These are phyloP conservation scores for Mrakia blollopis DNA, from an alignment of 768 basidiomycete genomes.

Conservation along the genomic window DNA sequence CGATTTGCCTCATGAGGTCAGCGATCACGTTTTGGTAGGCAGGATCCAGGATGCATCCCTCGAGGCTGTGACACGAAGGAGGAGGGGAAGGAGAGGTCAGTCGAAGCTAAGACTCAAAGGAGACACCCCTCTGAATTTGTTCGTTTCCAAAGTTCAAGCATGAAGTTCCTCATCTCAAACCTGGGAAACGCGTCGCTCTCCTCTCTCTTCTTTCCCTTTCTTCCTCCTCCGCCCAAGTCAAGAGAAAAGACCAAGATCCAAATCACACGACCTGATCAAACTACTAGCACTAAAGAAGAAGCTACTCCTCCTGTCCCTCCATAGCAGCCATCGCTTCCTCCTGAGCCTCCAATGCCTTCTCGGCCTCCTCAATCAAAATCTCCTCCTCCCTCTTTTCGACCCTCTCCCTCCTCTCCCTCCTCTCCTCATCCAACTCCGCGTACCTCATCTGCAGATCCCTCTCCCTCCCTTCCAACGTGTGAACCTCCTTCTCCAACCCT, in stretches of 20 bases:
- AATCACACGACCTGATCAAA: not conserved
- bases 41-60: too few relatives aligned
- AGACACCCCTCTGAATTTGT: too few relatives aligned
- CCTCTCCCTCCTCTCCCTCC: slow-evolving; percentile 38
- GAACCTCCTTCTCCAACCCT: slow-evolving; percentile 80
- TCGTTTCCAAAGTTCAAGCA: too few relatives aligned
- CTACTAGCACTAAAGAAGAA: too few relatives aligned
- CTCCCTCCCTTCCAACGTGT: slow-evolving; percentile 70
- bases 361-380: slow-evolving; percentile 44
- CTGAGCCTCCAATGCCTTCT: slow-evolving; percentile 43
- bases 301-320: not conserved
- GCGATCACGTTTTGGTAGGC: too few relatives aligned
- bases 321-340: slow-evolving; percentile 31
- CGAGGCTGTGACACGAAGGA: too few relatives aligned
- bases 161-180: too few relatives aligned
- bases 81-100: too few relatives aligned
- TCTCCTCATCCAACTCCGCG: slow-evolving; percentile 70
- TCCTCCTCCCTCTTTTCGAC: slow-evolving; percentile 62
- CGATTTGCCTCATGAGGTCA: too few relatives aligned
- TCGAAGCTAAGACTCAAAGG: too few relatives aligned
- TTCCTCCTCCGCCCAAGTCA: not conserved
- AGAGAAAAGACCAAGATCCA: not conserved
- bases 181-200: too few relatives aligned
- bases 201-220: not conserved
- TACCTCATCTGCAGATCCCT: slow-evolving; percentile 72